phyloP scores from a whole-genome alignment of 768 basidiomycete species.

The Serendipita sp. region DNA sequence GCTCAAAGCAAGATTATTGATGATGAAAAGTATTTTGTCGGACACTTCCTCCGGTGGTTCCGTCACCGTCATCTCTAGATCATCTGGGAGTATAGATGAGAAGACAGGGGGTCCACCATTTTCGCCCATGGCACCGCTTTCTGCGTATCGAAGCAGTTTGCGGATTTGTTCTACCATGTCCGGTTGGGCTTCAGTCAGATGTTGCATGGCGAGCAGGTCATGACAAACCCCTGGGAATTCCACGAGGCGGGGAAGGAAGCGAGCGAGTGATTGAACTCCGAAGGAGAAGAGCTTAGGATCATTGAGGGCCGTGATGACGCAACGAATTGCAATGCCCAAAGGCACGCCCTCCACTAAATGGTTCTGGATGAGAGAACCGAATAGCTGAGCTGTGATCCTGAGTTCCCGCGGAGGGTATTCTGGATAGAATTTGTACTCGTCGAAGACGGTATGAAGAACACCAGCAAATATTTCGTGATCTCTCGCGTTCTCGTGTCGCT shows the following conservation, averaged over 20 bases:
- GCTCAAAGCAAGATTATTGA: conserved; percentile 90
- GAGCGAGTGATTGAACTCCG: conserved; percentile 74
- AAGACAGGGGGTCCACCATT: conserved; percentile 44
- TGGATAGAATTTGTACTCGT: conserved; percentile 99
- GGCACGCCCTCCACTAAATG: conserved; percentile 88
- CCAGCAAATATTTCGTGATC: conserved; percentile 98
- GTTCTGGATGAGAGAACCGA: conserved; percentile 89
- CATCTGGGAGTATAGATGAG: conserved; percentile 61
- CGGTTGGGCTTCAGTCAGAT: conserved; percentile 71
- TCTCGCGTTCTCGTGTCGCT: conserved; percentile 61
- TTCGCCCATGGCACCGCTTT: conserved; percentile 16
- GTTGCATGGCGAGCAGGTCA: conserved; percentile 71
- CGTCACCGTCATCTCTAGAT: conserved; percentile 38
- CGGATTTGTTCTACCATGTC: conserved; percentile 60
- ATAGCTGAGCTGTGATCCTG: conserved; percentile 88
- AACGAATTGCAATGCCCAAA: conserved; percentile 90
- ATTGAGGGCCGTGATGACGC: conserved; percentile 84
- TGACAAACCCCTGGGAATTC: conserved; percentile 93
- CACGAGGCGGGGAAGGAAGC: conserved; percentile 71
- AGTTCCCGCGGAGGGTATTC: conserved; percentile 87
- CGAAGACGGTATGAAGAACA: conserved; percentile 98
- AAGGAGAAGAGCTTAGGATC: conserved; percentile 92
- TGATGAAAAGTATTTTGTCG: conserved; percentile 91
- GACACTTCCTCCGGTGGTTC: conserved; percentile 73
- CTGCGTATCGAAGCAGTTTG: conserved; percentile 41